phyloP scores from a whole-genome alignment of 768 basidiomycete genomes.

The Kwoniella dejecticola region DNA sequence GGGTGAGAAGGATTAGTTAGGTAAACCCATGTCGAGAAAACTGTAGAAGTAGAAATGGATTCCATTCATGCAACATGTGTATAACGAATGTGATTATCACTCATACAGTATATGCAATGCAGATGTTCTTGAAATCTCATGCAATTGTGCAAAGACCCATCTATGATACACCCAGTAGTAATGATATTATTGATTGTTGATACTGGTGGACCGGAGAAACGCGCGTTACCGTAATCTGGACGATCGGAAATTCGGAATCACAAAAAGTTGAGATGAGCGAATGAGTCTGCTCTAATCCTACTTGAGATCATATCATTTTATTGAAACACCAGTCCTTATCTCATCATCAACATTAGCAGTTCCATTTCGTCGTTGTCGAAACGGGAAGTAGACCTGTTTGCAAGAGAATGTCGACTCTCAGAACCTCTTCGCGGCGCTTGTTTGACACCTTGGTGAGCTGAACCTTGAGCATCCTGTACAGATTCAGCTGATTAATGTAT shows the following conservation, averaged over 20 bases:
- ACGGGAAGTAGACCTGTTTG: not conserved
- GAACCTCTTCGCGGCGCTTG: too few species aligned
- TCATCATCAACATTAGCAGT: too few species aligned
- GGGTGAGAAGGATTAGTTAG: conserved; percentile 57
- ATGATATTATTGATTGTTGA: too few species aligned
- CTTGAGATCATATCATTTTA: too few species aligned
- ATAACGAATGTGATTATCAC: not conserved
- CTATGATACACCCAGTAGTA: too few species aligned
- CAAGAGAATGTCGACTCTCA: not conserved
- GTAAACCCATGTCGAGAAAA: not conserved
- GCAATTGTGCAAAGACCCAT: too few species aligned
- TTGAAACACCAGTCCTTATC: too few species aligned
- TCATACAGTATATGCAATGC: not conserved
- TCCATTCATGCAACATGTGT: conserved; percentile 7
- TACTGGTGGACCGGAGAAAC: conserved; percentile 11
- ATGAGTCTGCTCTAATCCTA: not conserved
- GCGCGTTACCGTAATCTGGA: conserved; percentile 1
- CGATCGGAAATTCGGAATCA: not conserved
- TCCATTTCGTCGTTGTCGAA: not conserved
- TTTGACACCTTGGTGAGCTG: too few species aligned
- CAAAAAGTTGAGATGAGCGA: conserved; percentile 9
- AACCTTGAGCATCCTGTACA: too few species aligned
- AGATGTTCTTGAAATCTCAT: not conserved
- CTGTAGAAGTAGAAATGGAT: not conserved
- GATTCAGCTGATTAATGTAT: too few species aligned